phyloP scores from a whole-genome alignment of 306 rosid species.

The Vachellia pachyceras region DNA sequence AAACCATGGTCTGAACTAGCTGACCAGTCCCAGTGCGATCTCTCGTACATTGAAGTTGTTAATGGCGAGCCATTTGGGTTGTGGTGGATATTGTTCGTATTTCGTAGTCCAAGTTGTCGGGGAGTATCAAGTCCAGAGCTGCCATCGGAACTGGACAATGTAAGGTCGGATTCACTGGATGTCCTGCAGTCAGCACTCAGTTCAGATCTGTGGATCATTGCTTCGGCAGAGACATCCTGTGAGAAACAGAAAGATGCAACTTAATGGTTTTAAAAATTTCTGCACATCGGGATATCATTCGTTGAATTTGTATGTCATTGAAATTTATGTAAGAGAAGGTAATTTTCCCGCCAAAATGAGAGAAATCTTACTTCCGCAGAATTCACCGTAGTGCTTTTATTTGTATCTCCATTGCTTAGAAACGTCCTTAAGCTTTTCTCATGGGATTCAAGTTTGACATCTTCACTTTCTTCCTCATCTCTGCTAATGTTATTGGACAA shows the following conservation, averaged over 20 bases:
- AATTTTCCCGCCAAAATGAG: constrained; percentile 34
- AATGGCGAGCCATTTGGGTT: constrained; percentile 55
- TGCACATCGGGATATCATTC: neutral
- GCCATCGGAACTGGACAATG: constrained; percentile 91
- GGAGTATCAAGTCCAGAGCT: constrained; percentile 90
- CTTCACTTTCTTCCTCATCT: constrained; percentile 72
- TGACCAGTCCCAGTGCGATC: constrained; percentile 74
- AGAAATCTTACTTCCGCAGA: constrained; percentile 63
- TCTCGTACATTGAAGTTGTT: constrained; percentile 50
- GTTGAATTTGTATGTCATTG: too few relatives aligned
- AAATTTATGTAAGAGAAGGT: constrained; percentile 16
- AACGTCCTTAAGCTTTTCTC: constrained; percentile 60
- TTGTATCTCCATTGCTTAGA: constrained; percentile 58
- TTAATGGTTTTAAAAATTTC: neutral
- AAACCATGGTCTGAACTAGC: constrained; percentile 63
- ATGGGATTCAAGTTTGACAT: constrained; percentile 46
- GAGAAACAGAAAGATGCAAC: constrained; percentile 15
- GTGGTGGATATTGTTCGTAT: constrained; percentile 44
- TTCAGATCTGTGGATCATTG: constrained; percentile 50
- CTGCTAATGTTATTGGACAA: constrained; percentile 51
- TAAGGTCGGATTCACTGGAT: constrained; percentile 87
- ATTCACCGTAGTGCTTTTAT: constrained; percentile 50
- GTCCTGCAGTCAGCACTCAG: constrained; percentile 56
- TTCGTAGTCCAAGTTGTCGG: constrained; percentile 56
- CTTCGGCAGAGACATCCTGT: constrained; percentile 64